These are phyloP conservation scores for Aspergillus affinis DNA, from an alignment of 495 filamentous ascomycete species.

Conservation along the genomic window DNA sequence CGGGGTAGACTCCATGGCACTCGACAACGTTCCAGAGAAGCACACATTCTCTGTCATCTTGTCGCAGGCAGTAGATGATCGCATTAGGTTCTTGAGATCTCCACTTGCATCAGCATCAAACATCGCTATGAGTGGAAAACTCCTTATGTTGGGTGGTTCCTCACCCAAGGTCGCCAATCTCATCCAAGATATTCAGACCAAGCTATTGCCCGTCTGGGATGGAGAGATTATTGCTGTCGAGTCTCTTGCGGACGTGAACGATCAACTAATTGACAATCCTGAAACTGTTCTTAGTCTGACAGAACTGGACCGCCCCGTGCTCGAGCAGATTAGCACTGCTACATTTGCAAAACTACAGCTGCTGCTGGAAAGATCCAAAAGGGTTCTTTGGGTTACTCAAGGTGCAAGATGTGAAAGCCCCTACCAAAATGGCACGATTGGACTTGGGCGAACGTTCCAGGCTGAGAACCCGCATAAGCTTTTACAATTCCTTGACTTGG, in stretches of 20 bases:
- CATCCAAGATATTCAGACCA: background rate
- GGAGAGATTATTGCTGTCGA: background rate
- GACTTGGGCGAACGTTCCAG: background rate
- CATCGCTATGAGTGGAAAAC: constrained; percentile 10
- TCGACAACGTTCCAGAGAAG: too few species aligned
- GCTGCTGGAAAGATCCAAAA: background rate
- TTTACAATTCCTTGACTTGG: constrained; percentile 4
- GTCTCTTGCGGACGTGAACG: background rate
- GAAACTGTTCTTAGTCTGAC: constrained; percentile 4
- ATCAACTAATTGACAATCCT: background rate
- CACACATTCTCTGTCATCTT: too few species aligned
- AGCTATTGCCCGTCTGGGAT: background rate
- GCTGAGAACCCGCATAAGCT: background rate
- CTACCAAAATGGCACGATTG: constrained; percentile 4
- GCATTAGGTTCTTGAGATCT: too few species aligned
- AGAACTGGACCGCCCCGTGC: constrained; percentile 1
- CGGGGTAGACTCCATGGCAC: too few species aligned
- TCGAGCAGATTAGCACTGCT: background rate
- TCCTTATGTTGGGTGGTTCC: constrained; percentile 6
- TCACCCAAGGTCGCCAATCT: background rate
- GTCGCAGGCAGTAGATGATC: too few species aligned
- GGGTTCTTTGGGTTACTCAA: background rate
- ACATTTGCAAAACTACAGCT: background rate
- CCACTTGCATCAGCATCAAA: too few species aligned
- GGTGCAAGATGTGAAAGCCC: background rate